phyloP scores from a whole-genome alignment of 306 rosid genomes.

The Lithocarpus polystachyus region DNA sequence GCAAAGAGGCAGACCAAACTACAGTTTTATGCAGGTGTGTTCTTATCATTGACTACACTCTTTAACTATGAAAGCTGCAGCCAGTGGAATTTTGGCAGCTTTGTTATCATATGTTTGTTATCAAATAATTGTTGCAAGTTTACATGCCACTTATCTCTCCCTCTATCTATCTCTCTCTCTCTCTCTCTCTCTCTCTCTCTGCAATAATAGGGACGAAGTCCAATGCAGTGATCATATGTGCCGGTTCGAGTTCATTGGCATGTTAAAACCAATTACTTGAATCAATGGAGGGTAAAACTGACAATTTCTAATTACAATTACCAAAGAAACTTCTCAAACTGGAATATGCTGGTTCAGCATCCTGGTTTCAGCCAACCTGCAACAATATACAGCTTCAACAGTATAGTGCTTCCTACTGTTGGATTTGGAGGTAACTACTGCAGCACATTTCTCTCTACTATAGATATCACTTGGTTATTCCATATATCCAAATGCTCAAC shows the following conservation, averaged over 20 bases:
- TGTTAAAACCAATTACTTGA: constrained; percentile 57
- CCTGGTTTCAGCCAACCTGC: constrained; percentile 50
- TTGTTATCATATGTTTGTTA: not conserved
- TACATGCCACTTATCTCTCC: constrained; percentile 8
- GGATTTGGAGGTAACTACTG: constrained; percentile 52
- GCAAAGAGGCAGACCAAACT: constrained; percentile 42
- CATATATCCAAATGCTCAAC: not conserved
- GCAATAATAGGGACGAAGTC: constrained; percentile 36
- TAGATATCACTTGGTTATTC: constrained; percentile 1
- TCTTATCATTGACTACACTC: not conserved
- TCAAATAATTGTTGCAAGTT: not conserved
- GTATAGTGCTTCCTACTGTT: constrained; percentile 42
- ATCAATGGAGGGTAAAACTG: constrained; percentile 77
- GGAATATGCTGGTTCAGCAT: constrained; percentile 79
- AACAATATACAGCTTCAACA: constrained; percentile 64
- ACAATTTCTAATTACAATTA: constrained; percentile 67
- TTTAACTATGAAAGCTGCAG: not conserved
- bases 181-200: not conserved
- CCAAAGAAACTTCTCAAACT: constrained; percentile 54
- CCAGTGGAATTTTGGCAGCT: not conserved
- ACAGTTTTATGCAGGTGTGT: constrained; percentile 44
- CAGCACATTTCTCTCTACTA: not conserved
- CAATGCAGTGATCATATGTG: constrained; percentile 78
- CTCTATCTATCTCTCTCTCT: not conserved
- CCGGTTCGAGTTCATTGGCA: constrained; percentile 80